phyloP scores from a whole-genome alignment of 495 filamentous ascomycete genomes.

The Cercophora samala region DNA sequence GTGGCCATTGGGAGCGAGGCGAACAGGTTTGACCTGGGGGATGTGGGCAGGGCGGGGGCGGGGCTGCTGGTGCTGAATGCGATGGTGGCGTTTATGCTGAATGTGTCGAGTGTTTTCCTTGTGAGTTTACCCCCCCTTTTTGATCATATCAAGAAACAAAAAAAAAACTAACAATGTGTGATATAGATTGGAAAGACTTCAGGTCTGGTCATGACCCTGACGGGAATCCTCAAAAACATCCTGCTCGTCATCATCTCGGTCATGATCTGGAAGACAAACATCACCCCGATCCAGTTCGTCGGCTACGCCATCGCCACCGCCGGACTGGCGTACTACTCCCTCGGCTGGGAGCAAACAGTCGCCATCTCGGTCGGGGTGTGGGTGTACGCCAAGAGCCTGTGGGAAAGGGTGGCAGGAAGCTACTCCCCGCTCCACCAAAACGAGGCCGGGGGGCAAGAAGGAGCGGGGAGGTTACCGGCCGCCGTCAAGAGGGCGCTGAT shows the following conservation, averaged over 20 bases:
- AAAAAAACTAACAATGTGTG: background rate
- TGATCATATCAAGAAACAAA: background rate
- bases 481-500: conserved; percentile 64
- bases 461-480: conserved; percentile 47
- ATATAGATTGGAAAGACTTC: conserved; percentile 71
- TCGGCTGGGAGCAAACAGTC: conserved; percentile 65
- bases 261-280: conserved; percentile 61
- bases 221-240: conserved; percentile 74
- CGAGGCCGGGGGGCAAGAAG: background rate
- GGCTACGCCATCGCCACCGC: conserved; percentile 64
- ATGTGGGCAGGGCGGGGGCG: conserved; percentile 56
- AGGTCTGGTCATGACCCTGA: conserved; percentile 70
- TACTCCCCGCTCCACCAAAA: conserved; percentile 14
- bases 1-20: conserved; percentile 61
- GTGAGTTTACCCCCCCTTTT: conserved; percentile 39
- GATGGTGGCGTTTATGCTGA: conserved; percentile 69
- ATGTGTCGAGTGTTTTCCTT: conserved; percentile 72
- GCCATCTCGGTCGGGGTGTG: conserved; percentile 54
- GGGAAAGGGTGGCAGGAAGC: conserved; percentile 36
- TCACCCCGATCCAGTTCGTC: conserved; percentile 57
- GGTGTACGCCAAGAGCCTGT: conserved; percentile 59
- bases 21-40: conserved; percentile 48
- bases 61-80: conserved; percentile 63
- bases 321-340: conserved; percentile 65
- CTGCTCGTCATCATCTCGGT: conserved; percentile 63